Evolutionary conservation across 495 filamentous ascomycete species (phyloP), one percentile per base, ranked within the genome.

Genomic region (Trichoderma reesei): DNA sequence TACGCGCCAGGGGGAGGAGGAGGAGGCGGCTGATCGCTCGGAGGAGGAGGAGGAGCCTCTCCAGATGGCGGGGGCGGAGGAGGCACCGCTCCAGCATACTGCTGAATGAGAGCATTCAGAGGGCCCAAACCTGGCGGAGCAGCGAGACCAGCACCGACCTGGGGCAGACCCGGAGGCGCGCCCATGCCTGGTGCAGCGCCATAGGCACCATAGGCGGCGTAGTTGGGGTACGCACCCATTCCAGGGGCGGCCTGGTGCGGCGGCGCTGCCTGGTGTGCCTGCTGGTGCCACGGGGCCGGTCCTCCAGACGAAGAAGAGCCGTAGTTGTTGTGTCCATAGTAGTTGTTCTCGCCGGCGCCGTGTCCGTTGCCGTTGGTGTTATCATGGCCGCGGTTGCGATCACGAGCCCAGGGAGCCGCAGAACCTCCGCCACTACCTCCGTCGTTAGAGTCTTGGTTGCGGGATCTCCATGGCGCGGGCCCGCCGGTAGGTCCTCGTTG

Each of bases 401-500:
- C 85, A 26, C 86, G 84, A 67, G 80, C 81, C 75, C 85, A 81
- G n/a, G 78, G 78, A 26, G 78, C 78, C 56, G 76, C 74, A 37
- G 72, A 66, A 44, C 73, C 71, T 59, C 72, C 76, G 31, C 69
- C 72, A 13, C 70, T 65, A 66, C 72, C 69, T 33, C 74, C 74
- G 60, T 79, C 76, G 56, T 72, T 73, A 64, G 76, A 75, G 59
- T 79, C 76, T 39, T 74, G 74, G 68, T 76, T 73, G 46, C 78
- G 75, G 26, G 70, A 70, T 54, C 78, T 78, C 88, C 88, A 90
- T 18, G 94, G 94, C 69, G 94, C 93, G 66, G 91, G 84, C 62
- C 86, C 91, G 62, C 92, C 91, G 44, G 92, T 88, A 37, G 91
- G 91, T 60, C 90, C 91, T 66, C 88, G 86, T 75, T 96, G 89